A percentile compares a stretch with the other conserved stretches of the same genome.
These are phyloP conservation scores for Physcia stellaris DNA, from an alignment of 495 filamentous ascomycete species.

Conservation along the genomic window DNA sequence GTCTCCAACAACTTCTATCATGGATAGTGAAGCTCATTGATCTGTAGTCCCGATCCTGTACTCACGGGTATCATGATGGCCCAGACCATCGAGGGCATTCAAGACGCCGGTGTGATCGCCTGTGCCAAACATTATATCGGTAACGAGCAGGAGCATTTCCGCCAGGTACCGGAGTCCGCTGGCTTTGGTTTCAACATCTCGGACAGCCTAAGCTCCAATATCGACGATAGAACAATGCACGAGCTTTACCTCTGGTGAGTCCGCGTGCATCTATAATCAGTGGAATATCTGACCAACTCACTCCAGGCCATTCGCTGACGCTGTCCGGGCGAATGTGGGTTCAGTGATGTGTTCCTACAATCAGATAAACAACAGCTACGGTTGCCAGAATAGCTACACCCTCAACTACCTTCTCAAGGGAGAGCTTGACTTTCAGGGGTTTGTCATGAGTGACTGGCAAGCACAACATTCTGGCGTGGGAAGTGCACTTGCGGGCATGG, in stretches of 20 bases:
- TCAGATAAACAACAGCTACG: slow-evolving; percentile 63
- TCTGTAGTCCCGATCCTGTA: slow-evolving; percentile 52
- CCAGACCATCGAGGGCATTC: slow-evolving; percentile 67
- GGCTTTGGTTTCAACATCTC: slow-evolving; percentile 50
- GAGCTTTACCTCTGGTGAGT: slow-evolving; percentile 76
- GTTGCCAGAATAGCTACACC: slow-evolving; percentile 55
- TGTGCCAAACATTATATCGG: slow-evolving; percentile 71
- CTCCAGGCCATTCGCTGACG: slow-evolving; percentile 55
- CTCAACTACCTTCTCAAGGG: slow-evolving; percentile 77
- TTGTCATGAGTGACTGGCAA: slow-evolving; percentile 82
- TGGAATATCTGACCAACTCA: not conserved
- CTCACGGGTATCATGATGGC: slow-evolving; percentile 61
- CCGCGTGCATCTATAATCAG: slow-evolving; percentile 20
- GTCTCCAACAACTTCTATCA: no score
- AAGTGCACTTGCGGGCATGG: slow-evolving; percentile 68
- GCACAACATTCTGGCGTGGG: slow-evolving; percentile 77
- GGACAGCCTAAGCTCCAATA: slow-evolving; percentile 60
- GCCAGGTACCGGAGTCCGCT: slow-evolving; percentile 50
- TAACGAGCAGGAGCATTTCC: slow-evolving; percentile 73
- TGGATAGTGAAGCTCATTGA: no score
- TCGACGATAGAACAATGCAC: slow-evolving; percentile 91
- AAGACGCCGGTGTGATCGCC: slow-evolving; percentile 69
- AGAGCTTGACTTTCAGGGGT: slow-evolving; percentile 90
- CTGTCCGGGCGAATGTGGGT: slow-evolving; percentile 62
- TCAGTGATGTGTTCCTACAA: slow-evolving; percentile 93